Percentiles rank a stretch among this genome's conserved stretches.
phyloP scores from a whole-genome alignment of 495 filamentous ascomycete species.

The Xylaria grammica region DNA sequence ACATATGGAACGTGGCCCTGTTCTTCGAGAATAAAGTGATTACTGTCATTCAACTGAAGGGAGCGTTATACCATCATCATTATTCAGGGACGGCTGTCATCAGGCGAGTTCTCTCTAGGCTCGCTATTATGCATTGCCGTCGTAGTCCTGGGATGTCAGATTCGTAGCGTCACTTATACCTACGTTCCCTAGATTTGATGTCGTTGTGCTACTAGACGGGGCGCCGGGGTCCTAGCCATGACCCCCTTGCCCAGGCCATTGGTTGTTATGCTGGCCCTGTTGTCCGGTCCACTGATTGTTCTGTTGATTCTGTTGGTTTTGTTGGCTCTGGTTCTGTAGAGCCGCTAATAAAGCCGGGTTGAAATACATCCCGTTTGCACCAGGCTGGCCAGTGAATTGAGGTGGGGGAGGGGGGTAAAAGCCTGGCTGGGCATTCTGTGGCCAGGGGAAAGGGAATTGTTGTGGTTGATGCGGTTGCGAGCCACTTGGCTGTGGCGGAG shows the following conservation, averaged over 20 bases:
- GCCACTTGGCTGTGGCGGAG: constrained; percentile 28
- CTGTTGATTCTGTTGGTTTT: constrained; percentile 49
- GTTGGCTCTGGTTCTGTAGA: constrained; percentile 53
- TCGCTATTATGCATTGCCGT: neutral
- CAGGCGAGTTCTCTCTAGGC: neutral
- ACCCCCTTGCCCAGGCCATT: constrained; percentile 33
- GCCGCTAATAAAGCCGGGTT: constrained; percentile 67
- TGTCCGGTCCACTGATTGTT: constrained; percentile 51
- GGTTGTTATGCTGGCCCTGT: constrained; percentile 42
- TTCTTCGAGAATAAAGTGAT: neutral
- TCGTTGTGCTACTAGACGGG: neutral
- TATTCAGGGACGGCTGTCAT: too few relatives aligned
- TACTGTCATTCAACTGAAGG: neutral
- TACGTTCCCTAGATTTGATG: neutral
- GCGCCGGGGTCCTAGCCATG: constrained; percentile 1
- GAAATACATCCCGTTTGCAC: constrained; percentile 49
- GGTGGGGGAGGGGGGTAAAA: constrained; percentile 38
- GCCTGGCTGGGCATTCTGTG: constrained; percentile 30
- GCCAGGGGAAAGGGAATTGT: constrained; percentile 33
- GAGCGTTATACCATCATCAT: neutral
- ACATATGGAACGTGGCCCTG: neutral
- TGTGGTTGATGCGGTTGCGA: constrained; percentile 28
- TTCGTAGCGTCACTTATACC: neutral
- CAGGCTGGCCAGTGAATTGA: constrained; percentile 34
- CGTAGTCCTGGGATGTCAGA: neutral